phyloP scores from a whole-genome alignment of 805 yeast species.

The Kodamaea fukazawae region DNA sequence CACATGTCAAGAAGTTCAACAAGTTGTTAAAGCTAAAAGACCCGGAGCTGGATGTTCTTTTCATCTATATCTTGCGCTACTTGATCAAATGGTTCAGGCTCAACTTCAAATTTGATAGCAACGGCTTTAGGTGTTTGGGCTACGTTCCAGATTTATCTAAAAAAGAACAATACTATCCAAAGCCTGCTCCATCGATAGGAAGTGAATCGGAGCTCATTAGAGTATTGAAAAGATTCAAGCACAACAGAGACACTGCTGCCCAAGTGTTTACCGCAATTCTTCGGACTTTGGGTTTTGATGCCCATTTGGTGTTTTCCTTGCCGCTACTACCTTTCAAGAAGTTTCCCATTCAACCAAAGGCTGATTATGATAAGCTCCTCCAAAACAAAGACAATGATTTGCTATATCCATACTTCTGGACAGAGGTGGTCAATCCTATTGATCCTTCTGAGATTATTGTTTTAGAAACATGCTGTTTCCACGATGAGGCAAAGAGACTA shows the following conservation, averaged over 20 bases:
- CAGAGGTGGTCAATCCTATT: constrained; percentile 32
- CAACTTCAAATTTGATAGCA: constrained; percentile 27
- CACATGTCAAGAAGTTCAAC: constrained; percentile 18
- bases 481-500: constrained; percentile 25
- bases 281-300: constrained; percentile 27
- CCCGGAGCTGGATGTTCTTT: constrained; percentile 15
- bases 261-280: constrained; percentile 30
- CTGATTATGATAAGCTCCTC: constrained; percentile 17
- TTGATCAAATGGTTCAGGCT: constrained; percentile 33
- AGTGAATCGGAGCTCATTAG: constrained; percentile 11
- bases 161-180: constrained; percentile 20
- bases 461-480: constrained; percentile 29
- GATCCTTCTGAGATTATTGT: constrained; percentile 22
- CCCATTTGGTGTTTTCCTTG: constrained; percentile 30
- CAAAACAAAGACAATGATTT: constrained; percentile 30
- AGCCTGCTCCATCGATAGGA: constrained; percentile 14
- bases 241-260: constrained; percentile 34
- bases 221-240: constrained; percentile 21
- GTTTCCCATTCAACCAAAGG: constrained; percentile 21
- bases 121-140: constrained; percentile 31
- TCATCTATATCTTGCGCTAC: constrained; percentile 30
- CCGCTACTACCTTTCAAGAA: constrained; percentile 21
- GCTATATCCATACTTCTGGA: constrained; percentile 37
- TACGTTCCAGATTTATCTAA: constrained; percentile 17
- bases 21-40: constrained; percentile 1